Evolutionary conservation across 2,329 filamentous ascomycete genomes (phyloP).

Genomic region (Penicillium paneum): DNA sequence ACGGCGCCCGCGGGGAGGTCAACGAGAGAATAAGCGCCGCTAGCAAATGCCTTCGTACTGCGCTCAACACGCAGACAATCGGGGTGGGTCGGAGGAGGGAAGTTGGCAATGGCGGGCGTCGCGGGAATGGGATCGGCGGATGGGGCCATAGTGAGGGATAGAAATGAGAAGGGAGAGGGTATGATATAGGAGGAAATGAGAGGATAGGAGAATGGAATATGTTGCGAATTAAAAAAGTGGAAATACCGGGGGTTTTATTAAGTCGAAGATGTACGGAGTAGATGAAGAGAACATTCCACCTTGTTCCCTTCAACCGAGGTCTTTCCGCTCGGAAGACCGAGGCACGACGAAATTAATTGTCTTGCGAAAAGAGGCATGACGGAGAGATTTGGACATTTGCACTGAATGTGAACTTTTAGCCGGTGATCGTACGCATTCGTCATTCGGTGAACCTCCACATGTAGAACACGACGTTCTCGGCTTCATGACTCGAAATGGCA

Average conservation of each 20-base stretch:
- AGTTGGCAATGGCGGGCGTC: slow-evolving; percentile 4
- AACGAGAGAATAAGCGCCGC: slow-evolving; percentile 48
- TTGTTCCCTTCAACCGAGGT: slow-evolving; percentile 1
- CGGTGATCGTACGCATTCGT: background rate
- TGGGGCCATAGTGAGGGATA: slow-evolving; percentile 19
- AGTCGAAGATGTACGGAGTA: background rate
- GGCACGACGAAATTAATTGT: slow-evolving; percentile 1
- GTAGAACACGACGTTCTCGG: background rate
- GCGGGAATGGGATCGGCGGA: slow-evolving; percentile 18
- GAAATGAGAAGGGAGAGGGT: background rate
- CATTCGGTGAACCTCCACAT: slow-evolving; percentile 1
- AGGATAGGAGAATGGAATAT: background rate
- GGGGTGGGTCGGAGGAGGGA: slow-evolving; percentile 28
- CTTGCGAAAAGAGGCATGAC: background rate
- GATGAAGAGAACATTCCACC: background rate
- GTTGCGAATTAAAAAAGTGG: too few species aligned
- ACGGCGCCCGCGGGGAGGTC: slow-evolving; percentile 51
- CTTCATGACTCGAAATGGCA: background rate
- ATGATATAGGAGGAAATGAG: background rate
- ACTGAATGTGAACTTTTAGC: background rate
- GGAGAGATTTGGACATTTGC: background rate
- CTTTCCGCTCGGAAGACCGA: slow-evolving; percentile 6
- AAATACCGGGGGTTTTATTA: background rate
- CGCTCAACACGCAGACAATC: slow-evolving; percentile 28
- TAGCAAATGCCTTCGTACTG: slow-evolving; percentile 35